Conservation (phyloP, 2,329 filamentous ascomycete genomes). For the Bipolaris gigantea region DNA sequence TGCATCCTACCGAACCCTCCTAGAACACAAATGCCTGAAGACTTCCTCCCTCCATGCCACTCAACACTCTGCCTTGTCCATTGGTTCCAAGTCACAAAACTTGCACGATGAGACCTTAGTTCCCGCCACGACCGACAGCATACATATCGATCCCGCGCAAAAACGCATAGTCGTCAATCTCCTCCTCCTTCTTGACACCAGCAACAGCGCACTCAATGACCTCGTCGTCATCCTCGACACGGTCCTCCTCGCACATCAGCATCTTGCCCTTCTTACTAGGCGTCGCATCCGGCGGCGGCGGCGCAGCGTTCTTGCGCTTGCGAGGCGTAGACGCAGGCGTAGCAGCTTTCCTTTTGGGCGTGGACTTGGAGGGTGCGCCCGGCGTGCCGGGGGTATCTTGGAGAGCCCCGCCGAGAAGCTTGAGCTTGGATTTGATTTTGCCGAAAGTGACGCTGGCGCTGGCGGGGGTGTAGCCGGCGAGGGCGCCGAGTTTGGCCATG, state of each 20-base stretch:
- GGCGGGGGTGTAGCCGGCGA: slow-evolving; percentile 32
- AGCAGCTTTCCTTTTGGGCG: background rate
- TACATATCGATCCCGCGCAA: background rate
- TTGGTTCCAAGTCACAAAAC: background rate
- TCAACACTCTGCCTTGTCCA: too few relatives aligned
- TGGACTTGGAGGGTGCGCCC: background rate
- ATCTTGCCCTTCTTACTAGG: slow-evolving; percentile 18
- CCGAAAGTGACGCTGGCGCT: slow-evolving; percentile 34
- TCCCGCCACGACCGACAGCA: background rate
- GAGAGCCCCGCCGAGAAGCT: slow-evolving; percentile 12
- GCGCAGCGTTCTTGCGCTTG: slow-evolving; percentile 26
- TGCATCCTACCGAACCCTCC: too few relatives aligned
- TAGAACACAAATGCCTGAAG: too few relatives aligned
- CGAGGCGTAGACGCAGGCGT: background rate
- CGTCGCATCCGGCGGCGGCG: background rate
- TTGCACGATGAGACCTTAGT: too few relatives aligned
- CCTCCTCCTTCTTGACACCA: slow-evolving; percentile 26
- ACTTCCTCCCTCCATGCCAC: too few relatives aligned
- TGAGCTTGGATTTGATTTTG: slow-evolving; percentile 40
- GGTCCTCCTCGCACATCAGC: slow-evolving; percentile 2
- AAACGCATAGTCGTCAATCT: background rate
- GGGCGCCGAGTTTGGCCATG: slow-evolving; percentile 21
- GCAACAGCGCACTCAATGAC: slow-evolving; percentile 6
- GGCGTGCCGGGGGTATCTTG: background rate
- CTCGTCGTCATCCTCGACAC: slow-evolving; percentile 18